Conservation (phyloP, 129 eudicot genomes). For the Flaveria sonorensis region DNA sequence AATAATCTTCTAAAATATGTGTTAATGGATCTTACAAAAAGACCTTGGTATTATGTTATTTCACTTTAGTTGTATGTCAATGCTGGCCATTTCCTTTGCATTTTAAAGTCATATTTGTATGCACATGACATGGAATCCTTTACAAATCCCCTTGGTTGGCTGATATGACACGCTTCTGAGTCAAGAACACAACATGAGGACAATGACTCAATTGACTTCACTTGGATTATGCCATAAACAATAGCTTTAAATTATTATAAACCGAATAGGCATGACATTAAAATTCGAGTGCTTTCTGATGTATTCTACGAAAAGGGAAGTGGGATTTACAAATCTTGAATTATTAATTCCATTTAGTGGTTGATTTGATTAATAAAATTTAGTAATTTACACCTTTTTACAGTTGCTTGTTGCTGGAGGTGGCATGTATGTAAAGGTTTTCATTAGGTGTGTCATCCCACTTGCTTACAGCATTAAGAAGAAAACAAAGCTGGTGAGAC, state of each 20-base stretch:
- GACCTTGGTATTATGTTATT: constrained; percentile 4
- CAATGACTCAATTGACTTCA: constrained; percentile 31
- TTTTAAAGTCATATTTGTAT: neutral
- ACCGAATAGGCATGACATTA: neutral
- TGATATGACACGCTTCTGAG: constrained; percentile 36
- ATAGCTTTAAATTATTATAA: constrained; percentile 20
- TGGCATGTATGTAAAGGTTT: constrained; percentile 78
- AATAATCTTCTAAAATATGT: constrained; percentile 7
- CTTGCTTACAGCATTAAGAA: constrained; percentile 76
- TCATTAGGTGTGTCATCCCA: constrained; percentile 82
- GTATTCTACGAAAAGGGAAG: constrained; percentile 32
- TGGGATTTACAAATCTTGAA: constrained; percentile 34
- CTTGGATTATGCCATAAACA: constrained; percentile 21
- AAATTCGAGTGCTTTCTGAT: constrained; percentile 39
- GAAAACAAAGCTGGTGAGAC: constrained; percentile 87
- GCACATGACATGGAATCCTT: constrained; percentile 40
- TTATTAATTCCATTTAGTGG: constrained; percentile 26
- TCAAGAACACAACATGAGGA: constrained; percentile 43
- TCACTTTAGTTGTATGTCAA: constrained; percentile 17
- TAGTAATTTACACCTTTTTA: neutral
- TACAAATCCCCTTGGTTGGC: constrained; percentile 29
- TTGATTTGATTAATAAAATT: constrained; percentile 12
- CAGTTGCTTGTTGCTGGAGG: constrained; percentile 98
- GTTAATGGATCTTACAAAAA: constrained; percentile 28
- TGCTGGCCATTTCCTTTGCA: constrained; percentile 10